Evolutionary conservation across 257 asterid species (phyloP).

Genomic region (Gentiana macrophylla): DNA sequence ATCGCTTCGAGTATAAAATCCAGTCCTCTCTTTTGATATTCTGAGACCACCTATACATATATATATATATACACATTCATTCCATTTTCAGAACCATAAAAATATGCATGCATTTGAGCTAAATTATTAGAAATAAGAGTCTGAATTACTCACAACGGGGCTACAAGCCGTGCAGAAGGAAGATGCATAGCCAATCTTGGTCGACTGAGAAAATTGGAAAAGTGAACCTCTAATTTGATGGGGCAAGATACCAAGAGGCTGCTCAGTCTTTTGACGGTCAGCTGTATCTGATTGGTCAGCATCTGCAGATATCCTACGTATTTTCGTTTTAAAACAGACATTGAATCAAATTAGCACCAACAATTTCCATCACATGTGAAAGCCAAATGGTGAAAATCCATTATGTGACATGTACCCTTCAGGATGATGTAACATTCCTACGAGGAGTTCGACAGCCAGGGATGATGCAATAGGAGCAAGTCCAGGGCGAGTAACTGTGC

Average conservation of each 20-base stretch:
- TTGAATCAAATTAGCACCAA: background rate
- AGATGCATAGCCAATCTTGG: constrained; percentile 83
- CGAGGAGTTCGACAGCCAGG: constrained; percentile 84
- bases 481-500: constrained; percentile 99
- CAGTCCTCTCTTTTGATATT: constrained; percentile 60
- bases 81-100: too few relatives aligned
- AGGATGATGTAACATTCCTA: constrained; percentile 89
- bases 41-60: constrained; percentile 20
- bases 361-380: background rate
- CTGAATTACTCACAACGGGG: constrained; percentile 40
- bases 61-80: too few relatives aligned
- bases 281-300: constrained; percentile 67
- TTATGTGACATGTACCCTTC: constrained; percentile 35
- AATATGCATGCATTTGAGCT: too few relatives aligned
- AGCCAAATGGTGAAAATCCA: constrained; percentile 1
- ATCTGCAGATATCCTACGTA: constrained; percentile 51
- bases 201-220: constrained; percentile 90
- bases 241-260: constrained; percentile 88
- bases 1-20: constrained; percentile 85
- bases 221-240: constrained; percentile 91
- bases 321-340: too few relatives aligned
- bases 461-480: constrained; percentile 97
- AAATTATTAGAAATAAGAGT: too few relatives aligned
- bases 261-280: constrained; percentile 34
- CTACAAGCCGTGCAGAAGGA: constrained; percentile 87